Percentiles rank a stretch among this genome's conserved stretches.
Evolutionary conservation across 2,329 filamentous ascomycete genomes (phyloP).

Genomic region (Phialophora expanda): DNA sequence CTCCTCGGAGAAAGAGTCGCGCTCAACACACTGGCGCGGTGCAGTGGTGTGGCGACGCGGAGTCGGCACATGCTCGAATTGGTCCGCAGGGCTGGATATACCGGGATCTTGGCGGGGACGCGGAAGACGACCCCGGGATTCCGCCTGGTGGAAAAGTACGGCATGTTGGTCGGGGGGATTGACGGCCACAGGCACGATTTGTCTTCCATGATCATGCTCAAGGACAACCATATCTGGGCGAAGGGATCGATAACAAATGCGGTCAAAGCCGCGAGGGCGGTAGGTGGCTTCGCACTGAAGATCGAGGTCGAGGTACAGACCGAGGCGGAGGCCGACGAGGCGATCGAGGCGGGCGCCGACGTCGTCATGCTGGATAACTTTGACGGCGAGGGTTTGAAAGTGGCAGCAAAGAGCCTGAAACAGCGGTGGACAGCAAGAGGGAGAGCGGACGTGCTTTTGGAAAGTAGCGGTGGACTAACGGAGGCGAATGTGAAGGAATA

Average conservation of each 20-base stretch:
- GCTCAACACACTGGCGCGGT: constrained; percentile 86
- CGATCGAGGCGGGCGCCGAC: constrained; percentile 87
- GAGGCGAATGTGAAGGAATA: constrained; percentile 82
- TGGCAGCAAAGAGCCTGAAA: constrained; percentile 76
- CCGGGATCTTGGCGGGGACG: constrained; percentile 86
- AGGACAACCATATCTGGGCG: constrained; percentile 98
- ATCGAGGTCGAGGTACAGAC: constrained; percentile 94
- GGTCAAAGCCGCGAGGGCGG: constrained; percentile 79
- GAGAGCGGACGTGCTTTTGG: constrained; percentile 74
- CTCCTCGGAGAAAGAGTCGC: constrained; percentile 93
- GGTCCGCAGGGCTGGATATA: constrained; percentile 72
- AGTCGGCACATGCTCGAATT: constrained; percentile 61
- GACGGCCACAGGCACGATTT: constrained; percentile 92
- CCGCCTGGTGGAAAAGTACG: constrained; percentile 95
- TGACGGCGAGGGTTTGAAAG: constrained; percentile 74
- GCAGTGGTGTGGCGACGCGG: constrained; percentile 85
- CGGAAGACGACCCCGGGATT: constrained; percentile 97
- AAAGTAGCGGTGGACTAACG: constrained; percentile 89
- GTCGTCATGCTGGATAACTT: constrained; percentile 99
- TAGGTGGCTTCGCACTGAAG: constrained; percentile 88
- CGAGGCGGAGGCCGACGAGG: constrained; percentile 87
- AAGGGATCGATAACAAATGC: constrained; percentile 74
- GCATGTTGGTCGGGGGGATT: constrained; percentile 90
- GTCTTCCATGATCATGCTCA: constrained; percentile 95
- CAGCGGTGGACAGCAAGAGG: constrained; percentile 73